Evolutionary conservation across 352 stramenopile species (phyloP).

Genomic region (Pythium myriotylum): DNA sequence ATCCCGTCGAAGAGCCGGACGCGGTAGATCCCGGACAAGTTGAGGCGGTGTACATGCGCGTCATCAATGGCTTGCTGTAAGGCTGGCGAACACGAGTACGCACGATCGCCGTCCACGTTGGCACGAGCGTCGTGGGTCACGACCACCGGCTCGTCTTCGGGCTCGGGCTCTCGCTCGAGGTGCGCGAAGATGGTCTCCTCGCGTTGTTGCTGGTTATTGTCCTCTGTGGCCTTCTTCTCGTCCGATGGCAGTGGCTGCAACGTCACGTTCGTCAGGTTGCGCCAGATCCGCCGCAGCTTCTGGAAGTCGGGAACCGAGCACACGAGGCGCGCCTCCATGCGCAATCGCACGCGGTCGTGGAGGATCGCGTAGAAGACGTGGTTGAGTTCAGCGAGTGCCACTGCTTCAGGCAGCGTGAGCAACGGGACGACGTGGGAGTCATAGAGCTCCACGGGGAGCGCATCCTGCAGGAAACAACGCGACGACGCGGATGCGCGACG

Average conservation of each 20-base stretch:
- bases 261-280: constrained; percentile 56
- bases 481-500: not conserved
- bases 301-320: not conserved
- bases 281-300: constrained; percentile 45
- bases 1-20: constrained; percentile 63
- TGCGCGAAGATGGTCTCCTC: constrained; percentile 26
- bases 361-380: constrained; percentile 52
- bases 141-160: constrained; percentile 21
- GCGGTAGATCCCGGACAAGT: constrained; percentile 49
- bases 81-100: constrained; percentile 37
- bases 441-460: constrained; percentile 51
- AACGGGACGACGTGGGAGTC: constrained; percentile 51
- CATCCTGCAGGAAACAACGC: constrained; percentile 1
- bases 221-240: not conserved
- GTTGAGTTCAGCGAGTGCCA: constrained; percentile 57
- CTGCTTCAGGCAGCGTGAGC: constrained; percentile 56
- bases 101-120: constrained; percentile 7
- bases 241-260: constrained; percentile 48
- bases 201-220: constrained; percentile 2
- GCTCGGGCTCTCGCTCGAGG: constrained; percentile 7
- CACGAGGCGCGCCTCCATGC: constrained; percentile 41
- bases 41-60: constrained; percentile 39
- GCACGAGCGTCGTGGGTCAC: constrained; percentile 26
- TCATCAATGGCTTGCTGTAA: constrained; percentile 35
- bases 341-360: constrained; percentile 49